Conservation (phyloP, 1,284 basidiomycete genomes). For the Heterobasidion occidentale region DNA sequence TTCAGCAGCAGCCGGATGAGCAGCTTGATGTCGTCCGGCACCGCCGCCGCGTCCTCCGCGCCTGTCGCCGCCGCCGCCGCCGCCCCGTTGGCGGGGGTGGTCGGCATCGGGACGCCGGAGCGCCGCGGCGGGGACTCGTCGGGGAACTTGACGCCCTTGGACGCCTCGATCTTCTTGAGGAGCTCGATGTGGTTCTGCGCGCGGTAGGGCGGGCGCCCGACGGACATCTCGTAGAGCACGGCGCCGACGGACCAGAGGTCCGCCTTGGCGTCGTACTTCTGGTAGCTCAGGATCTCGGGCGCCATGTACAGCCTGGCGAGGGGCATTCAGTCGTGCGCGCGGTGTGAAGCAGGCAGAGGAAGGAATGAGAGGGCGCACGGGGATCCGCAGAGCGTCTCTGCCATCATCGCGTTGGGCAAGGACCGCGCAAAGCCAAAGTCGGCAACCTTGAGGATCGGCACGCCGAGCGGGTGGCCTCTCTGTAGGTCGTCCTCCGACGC, state of each 20-base stretch:
- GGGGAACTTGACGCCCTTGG: conserved; percentile 85
- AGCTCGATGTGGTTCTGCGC: conserved; percentile 96
- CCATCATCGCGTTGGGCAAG: conserved; percentile 88
- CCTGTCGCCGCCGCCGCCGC: not conserved
- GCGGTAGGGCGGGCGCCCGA: conserved; percentile 90
- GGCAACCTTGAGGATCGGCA: conserved; percentile 93
- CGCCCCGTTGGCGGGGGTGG: not conserved
- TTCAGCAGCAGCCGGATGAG: conserved; percentile 82
- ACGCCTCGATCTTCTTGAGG: conserved; percentile 85
- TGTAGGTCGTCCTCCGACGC: conserved; percentile 73
- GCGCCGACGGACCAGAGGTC: conserved; percentile 98
- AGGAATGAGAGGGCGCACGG: conserved; percentile 57
- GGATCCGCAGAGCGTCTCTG: conserved; percentile 96
- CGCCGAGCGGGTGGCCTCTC: conserved; percentile 84
- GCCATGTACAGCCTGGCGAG: conserved; percentile 88
- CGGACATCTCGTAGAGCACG: conserved; percentile 92
- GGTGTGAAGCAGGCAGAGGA: too few relatives aligned
- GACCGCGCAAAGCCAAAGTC: conserved; percentile 98
- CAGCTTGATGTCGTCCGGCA: conserved; percentile 82
- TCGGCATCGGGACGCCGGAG: not conserved
- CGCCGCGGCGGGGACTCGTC: conserved; percentile 52
- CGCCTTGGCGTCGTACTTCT: conserved; percentile 97
- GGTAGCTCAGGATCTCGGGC: conserved; percentile 93
- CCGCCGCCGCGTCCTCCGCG: conserved; percentile 31
- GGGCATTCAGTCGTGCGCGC: not conserved